Conservation (phyloP, 73 alveolate species). For the Tetrahymena elliotti region DNA sequence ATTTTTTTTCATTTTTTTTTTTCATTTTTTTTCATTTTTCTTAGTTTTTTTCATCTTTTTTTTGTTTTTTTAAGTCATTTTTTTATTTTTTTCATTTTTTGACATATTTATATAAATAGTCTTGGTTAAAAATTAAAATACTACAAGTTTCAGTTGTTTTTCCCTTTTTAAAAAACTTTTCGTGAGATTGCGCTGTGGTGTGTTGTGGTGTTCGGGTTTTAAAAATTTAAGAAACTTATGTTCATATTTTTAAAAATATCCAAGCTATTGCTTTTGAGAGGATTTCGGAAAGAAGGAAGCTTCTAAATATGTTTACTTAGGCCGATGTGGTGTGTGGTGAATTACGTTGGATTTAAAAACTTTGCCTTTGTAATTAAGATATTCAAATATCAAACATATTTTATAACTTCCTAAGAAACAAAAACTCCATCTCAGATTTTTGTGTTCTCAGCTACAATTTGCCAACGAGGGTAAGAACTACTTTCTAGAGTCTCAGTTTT, state of each 20-base stretch:
- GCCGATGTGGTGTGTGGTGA: conserved; percentile 3
- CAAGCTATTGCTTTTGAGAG: background rate
- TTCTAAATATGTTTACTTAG: background rate
- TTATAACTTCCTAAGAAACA: background rate
- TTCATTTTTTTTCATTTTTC: background rate
- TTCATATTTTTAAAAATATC: background rate
- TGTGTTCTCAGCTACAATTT: background rate
- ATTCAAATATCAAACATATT: background rate
- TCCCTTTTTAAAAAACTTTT: background rate
- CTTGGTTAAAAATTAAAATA: background rate
- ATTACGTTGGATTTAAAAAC: background rate
- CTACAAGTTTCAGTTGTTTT: background rate
- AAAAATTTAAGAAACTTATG: background rate
- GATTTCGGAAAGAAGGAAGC: background rate
- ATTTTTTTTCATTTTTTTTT: background rate
- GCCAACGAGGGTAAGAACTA: background rate
- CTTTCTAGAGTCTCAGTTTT: background rate
- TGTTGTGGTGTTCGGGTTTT: background rate
- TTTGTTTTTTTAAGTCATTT: background rate
- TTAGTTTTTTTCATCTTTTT: background rate
- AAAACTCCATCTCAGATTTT: background rate
- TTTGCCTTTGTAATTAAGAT: background rate
- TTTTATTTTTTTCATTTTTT: background rate
- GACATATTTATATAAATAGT: background rate
- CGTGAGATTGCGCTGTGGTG: background rate